Evolutionary conservation across 768 basidiomycete species (phyloP), one percentile per base, ranked within the genome.

Genomic region (Cystofilobasidium bisporidii): DNA sequence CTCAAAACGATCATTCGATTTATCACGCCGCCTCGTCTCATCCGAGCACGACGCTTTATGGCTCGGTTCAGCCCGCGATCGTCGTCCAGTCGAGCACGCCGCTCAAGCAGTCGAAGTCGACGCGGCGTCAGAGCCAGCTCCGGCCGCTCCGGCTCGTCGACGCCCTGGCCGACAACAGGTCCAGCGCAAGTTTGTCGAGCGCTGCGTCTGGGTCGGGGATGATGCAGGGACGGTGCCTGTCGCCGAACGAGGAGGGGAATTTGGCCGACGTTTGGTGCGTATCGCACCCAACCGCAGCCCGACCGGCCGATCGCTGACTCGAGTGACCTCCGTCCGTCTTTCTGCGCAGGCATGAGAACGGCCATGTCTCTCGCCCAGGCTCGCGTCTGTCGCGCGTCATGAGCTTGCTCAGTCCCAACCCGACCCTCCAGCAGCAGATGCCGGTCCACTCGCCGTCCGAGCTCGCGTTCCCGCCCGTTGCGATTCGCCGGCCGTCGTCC

Each of bases 191-290:
- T 14, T 5, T 48, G 22, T 48, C 47, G 47, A 48, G 1, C 30
- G 15, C 32, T 20, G 43, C 18, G 9, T 53, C 50, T 17, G 36
- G 47, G 32, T 2, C 14, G n/a, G 32, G 26, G 32, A 10, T 9
- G n/a, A 60, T 63, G 33, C 62, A 55, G 30, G 62, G 48, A 17
- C 28, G 62, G n/a, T 63, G 45, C 30, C 18, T 63, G n/a, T 55
- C 62, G 4, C 62, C 62, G 30, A 63, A 63, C 50, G 62, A 63
- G 50, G 62, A 63, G 33, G 62, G 62, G 1, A 40, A 55, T 38
- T 36, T 55, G 32, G 62, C 33, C 14, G 62, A 63, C 32, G 32
- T 50, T n/a, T 63, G 62, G 62, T 40, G 24, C 50, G 36, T 57
- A n/a, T n/a, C n/a, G n/a, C n/a, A n/a, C n/a, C n/a, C n/a, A n/a